phyloP scores from a whole-genome alignment of 2,329 filamentous ascomycete genomes.

The Cucurbitaria berberidis region DNA sequence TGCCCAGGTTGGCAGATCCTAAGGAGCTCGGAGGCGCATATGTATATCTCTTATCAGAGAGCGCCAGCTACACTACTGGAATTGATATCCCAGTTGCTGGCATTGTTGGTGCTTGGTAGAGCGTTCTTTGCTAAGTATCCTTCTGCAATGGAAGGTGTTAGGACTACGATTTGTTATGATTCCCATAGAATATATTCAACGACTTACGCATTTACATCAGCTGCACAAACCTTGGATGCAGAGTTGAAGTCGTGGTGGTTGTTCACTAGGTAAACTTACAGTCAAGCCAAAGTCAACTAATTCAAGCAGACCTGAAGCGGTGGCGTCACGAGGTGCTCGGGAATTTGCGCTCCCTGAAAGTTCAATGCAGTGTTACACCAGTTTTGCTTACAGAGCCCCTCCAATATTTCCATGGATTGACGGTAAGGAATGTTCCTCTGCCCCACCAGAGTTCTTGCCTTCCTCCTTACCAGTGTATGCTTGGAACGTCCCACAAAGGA shows the following conservation, averaged over 20 bases:
- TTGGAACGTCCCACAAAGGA: neutral
- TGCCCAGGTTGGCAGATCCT: conserved; percentile 59
- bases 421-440: neutral
- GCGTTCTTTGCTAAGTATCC: neutral
- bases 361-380: neutral
- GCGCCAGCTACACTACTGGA: conserved; percentile 56
- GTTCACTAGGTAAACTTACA: too few relatives aligned
- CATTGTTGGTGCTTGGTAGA: conserved; percentile 54
- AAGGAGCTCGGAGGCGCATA: conserved; percentile 59
- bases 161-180: conserved; percentile 10
- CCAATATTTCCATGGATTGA: neutral
- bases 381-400: neutral
- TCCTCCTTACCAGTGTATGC: too few relatives aligned
- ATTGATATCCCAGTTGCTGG: conserved; percentile 59
- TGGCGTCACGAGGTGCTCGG: too few relatives aligned
- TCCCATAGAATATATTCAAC: conserved; percentile 15
- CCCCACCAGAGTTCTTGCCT: too few relatives aligned
- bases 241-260: too few relatives aligned
- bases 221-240: neutral
- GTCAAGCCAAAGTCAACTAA: too few relatives aligned
- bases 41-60: conserved; percentile 56
- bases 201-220: neutral
- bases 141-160: conserved; percentile 32
- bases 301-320: too few relatives aligned
- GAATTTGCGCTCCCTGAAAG: too few relatives aligned